These are phyloP conservation scores for Piromyces sp. DNA, from an alignment of 192 early-diverging fungal species.

Conservation along the genomic window DNA sequence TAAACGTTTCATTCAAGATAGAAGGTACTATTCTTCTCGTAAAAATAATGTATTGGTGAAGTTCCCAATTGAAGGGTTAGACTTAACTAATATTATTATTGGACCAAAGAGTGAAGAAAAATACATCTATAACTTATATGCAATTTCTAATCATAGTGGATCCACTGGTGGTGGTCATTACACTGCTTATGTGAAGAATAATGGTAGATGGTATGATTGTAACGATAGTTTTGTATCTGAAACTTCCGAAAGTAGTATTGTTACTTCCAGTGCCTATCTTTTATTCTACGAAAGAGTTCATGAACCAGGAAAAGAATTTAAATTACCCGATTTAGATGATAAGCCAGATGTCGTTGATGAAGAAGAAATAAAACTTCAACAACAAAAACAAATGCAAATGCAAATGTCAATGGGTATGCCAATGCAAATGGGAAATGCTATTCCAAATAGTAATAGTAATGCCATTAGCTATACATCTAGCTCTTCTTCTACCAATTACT, in stretches of 20 bases:
- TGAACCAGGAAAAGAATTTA: background rate
- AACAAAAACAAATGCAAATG: background rate
- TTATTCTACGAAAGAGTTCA: background rate
- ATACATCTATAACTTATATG: background rate
- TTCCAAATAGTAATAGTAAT: too few relatives aligned
- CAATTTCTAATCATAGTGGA: background rate
- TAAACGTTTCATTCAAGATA: slow-evolving; percentile 54
- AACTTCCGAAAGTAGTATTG: background rate
- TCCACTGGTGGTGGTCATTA: background rate
- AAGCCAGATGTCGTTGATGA: background rate
- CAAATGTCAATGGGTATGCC: background rate
- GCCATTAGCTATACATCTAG: too few relatives aligned
- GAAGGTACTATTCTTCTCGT: background rate
- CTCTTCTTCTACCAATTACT: background rate
- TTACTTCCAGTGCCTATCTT: background rate
- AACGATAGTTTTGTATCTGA: background rate
- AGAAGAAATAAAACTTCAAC: background rate
- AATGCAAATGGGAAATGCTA: background rate
- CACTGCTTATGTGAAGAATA: background rate
- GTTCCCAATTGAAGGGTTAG: background rate
- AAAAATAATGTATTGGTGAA: background rate
- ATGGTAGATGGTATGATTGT: background rate
- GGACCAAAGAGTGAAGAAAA: background rate
- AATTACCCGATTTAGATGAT: background rate
- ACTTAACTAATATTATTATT: background rate